phyloP scores from a whole-genome alignment of 164 flowering plant species.

The Piper longum region DNA sequence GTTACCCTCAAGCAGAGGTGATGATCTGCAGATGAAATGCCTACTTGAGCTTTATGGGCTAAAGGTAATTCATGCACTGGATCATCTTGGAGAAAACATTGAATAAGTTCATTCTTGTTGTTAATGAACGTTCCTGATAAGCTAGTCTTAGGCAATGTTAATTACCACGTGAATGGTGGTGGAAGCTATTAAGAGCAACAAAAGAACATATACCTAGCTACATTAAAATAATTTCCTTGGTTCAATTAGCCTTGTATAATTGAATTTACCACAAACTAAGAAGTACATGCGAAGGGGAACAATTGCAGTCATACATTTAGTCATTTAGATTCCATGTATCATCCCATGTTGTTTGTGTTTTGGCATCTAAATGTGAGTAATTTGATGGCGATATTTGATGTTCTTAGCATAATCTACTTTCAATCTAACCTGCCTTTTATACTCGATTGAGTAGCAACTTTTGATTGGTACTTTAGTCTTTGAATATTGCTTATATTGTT shows the following conservation, averaged over 20 bases:
- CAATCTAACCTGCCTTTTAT: not conserved
- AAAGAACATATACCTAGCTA: not conserved
- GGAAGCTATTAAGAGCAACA: too few species aligned
- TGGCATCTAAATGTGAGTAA: not conserved
- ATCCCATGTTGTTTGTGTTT: not conserved
- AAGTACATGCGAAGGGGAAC: not conserved
- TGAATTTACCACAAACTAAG: not conserved
- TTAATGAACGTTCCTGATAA: not conserved
- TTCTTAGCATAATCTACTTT: not conserved
- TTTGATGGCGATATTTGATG: not conserved
- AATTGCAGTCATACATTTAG: too few species aligned
- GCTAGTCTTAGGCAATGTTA: not conserved
- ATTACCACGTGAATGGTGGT: not conserved
- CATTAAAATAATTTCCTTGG: not conserved
- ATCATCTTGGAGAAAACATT: not conserved
- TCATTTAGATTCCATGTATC: not conserved
- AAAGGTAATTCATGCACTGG: constrained; percentile 39
- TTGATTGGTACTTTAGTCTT: not conserved
- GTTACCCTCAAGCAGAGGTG: constrained; percentile 86
- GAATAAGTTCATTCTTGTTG: too few species aligned
- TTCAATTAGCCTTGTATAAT: not conserved
- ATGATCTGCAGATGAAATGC: constrained; percentile 87
- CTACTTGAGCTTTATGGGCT: constrained; percentile 92
- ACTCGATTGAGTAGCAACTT: not conserved
- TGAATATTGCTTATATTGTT: constrained; percentile 2